Evolutionary conservation across 2,329 filamentous ascomycete genomes (phyloP).

Genomic region (Penicillium aurantiogriseum): DNA sequence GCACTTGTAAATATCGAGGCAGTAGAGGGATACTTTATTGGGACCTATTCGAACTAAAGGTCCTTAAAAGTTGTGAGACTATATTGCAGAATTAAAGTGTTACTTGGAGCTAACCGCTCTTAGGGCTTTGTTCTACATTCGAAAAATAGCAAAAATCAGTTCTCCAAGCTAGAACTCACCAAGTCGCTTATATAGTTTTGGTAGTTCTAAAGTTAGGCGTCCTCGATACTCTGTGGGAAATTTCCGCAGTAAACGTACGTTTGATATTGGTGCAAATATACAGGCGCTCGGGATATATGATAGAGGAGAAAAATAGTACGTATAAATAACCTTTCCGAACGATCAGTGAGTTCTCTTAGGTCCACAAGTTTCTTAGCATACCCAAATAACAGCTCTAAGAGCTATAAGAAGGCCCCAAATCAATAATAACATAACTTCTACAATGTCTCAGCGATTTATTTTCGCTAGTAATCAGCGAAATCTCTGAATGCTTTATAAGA

Average conservation of each 20-base stretch:
- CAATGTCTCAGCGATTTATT: not conserved
- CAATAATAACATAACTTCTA: not conserved
- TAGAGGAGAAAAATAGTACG: not conserved
- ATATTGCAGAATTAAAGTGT: not conserved
- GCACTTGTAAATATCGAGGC: not conserved
- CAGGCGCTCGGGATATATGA: not conserved
- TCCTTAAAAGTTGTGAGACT: not conserved
- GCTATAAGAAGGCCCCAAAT: not conserved
- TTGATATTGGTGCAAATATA: not conserved
- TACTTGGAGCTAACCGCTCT: not conserved
- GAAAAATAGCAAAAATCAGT: not conserved
- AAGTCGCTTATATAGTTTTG: not conserved
- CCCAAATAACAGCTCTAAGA: not conserved
- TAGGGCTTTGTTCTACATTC: not conserved
- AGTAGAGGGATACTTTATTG: not conserved
- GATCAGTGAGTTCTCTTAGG: not conserved
- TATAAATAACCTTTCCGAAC: not conserved
- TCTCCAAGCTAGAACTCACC: not conserved
- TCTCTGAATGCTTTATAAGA: not conserved
- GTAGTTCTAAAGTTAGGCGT: not conserved
- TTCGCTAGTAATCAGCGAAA: not conserved
- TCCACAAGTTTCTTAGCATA: not conserved
- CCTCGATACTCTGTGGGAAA: not conserved
- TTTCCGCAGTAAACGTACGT: not conserved
- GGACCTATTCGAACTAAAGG: not conserved